Evolutionary conservation across 257 asterid species (phyloP).

Genomic region (Nicotiana tabacum): DNA sequence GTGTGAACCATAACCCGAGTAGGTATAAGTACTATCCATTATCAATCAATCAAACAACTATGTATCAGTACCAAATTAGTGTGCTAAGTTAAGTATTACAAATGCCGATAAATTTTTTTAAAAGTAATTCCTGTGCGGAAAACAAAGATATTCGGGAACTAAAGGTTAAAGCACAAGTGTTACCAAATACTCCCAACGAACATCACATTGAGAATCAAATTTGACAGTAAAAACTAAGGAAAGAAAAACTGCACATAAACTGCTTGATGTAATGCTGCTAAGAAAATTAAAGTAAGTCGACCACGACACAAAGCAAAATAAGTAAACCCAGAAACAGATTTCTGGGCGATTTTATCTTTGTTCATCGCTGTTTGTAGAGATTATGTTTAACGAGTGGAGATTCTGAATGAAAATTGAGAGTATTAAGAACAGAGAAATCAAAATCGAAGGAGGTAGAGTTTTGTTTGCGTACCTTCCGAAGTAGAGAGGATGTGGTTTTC

Average conservation of each 20-base stretch:
- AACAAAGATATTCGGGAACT: too few species aligned
- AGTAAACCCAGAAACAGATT: neutral
- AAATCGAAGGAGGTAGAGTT: neutral
- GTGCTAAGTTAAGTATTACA: neutral
- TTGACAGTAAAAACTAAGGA: neutral
- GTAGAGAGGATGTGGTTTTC: neutral
- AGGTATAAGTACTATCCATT: neutral
- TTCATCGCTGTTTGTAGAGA: neutral
- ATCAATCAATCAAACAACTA: neutral
- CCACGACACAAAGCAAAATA: neutral
- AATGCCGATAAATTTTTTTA: neutral
- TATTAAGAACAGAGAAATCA: neutral
- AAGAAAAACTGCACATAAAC: neutral
- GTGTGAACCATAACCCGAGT: neutral
- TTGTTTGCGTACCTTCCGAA: neutral
- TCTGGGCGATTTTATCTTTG: neutral
- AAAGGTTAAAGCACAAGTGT: neutral
- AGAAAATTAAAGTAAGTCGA: neutral
- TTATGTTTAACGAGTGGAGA: neutral
- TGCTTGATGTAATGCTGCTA: neutral
- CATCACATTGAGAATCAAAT: neutral
- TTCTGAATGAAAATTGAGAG: neutral
- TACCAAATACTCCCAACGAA: neutral
- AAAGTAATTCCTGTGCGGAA: too few species aligned
- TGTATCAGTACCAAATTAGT: neutral